A percentile compares a stretch with the other conserved stretches of the same genome.
Conservation (phyloP, 495 filamentous ascomycete species). For the Tuber aestivum region DNA sequence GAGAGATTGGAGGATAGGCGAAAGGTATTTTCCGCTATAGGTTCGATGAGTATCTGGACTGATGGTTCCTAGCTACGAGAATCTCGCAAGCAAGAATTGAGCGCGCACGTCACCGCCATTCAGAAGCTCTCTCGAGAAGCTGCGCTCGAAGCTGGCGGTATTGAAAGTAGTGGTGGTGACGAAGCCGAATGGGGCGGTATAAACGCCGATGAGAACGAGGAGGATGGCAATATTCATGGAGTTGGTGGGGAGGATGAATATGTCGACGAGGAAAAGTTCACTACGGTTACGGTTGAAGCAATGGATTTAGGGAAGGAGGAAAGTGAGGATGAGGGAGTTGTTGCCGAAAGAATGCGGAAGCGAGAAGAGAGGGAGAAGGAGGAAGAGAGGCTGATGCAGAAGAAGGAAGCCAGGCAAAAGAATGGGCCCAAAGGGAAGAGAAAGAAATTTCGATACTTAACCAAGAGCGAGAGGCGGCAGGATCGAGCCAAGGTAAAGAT, state of each 20-base stretch:
- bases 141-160: constrained; percentile 48
- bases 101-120: constrained; percentile 64
- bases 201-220: constrained; percentile 41
- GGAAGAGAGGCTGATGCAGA: constrained; percentile 38
- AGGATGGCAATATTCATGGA: neutral
- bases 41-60: neutral
- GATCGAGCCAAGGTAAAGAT: constrained; percentile 7
- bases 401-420: constrained; percentile 52
- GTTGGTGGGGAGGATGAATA: constrained; percentile 85
- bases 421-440: constrained; percentile 45
- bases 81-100: constrained; percentile 66
- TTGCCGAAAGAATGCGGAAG: constrained; percentile 46
- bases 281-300: constrained; percentile 83
- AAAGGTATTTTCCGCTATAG: neutral
- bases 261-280: constrained; percentile 88
- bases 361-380: constrained; percentile 34
- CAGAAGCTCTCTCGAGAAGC: constrained; percentile 50
- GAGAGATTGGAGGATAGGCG: neutral
- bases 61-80: constrained; percentile 59
- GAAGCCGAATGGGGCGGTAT: constrained; percentile 37
- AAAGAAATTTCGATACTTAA: constrained; percentile 74
- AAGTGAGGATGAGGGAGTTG: constrained; percentile 27
- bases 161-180: constrained; percentile 33
- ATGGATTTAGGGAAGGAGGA: constrained; percentile 61
- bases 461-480: constrained; percentile 51